Conservation (phyloP, 1,139 yeast genomes). For the Hyphopichia pseudoburtonii region DNA sequence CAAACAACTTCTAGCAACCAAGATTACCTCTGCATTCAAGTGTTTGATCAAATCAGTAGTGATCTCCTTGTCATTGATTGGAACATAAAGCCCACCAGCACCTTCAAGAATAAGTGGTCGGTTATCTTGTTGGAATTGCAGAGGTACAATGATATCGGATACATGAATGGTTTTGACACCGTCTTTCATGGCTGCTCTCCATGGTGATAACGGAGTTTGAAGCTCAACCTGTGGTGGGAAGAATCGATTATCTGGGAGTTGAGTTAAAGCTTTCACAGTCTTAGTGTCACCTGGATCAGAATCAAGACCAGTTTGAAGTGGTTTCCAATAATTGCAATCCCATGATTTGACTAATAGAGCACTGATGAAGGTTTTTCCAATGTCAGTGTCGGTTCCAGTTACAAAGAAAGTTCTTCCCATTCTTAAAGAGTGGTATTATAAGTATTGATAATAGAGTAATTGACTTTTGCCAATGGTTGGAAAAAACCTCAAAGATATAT, state of each 20-base stretch:
- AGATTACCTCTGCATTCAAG: constrained; percentile 18
- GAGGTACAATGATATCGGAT: constrained; percentile 15
- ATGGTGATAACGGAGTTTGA: constrained; percentile 25
- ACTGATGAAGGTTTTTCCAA: constrained; percentile 29
- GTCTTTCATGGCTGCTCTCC: constrained; percentile 18
- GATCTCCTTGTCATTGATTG: constrained; percentile 18
- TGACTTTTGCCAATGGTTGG: too few species aligned
- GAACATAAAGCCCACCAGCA: constrained; percentile 30
- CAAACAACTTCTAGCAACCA: constrained; percentile 26
- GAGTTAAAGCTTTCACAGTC: constrained; percentile 14
- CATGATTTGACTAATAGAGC: constrained; percentile 22
- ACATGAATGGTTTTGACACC: constrained; percentile 1
- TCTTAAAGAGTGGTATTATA: neutral
- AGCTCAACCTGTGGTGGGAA: constrained; percentile 15
- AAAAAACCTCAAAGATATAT: too few species aligned
- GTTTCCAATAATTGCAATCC: constrained; percentile 29
- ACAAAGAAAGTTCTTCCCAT: constrained; percentile 17
- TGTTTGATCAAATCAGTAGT: constrained; percentile 22
- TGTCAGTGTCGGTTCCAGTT: constrained; percentile 32
- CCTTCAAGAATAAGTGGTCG: constrained; percentile 26
- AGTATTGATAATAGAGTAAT: neutral
- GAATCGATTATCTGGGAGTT: constrained; percentile 9
- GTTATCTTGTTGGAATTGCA: constrained; percentile 2
- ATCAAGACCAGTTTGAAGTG: constrained; percentile 28
- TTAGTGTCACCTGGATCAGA: constrained; percentile 24